Percentiles rank a stretch among this genome's conserved stretches.
These are phyloP conservation scores for Pseudogymnoascus sp. DNA, from an alignment of 2,329 filamentous ascomycete genomes.

Conservation along the genomic window DNA sequence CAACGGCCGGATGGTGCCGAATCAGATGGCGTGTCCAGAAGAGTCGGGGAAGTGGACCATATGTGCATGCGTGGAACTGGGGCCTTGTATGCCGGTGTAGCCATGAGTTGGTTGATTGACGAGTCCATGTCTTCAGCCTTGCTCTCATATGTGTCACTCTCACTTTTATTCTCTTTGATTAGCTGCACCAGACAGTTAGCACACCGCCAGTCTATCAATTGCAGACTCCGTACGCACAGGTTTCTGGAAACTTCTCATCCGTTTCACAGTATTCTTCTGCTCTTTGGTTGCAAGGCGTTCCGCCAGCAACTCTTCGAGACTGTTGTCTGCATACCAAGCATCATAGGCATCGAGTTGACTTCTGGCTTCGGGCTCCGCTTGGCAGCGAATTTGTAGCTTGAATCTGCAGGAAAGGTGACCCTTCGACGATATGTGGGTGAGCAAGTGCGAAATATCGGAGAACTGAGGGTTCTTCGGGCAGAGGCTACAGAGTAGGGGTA, in stretches of 20 bases:
- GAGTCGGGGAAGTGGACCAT: constrained; percentile 16
- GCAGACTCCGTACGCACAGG: neutral
- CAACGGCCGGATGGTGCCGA: constrained; percentile 14
- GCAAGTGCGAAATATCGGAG: constrained; percentile 82
- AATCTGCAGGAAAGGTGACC: constrained; percentile 81
- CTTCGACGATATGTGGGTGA: constrained; percentile 89
- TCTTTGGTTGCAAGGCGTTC: constrained; percentile 73
- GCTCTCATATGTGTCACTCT: neutral
- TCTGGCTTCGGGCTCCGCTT: constrained; percentile 57
- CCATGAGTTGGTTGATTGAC: neutral
- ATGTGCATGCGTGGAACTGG: constrained; percentile 27
- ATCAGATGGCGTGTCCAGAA: neutral
- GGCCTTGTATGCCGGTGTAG: constrained; percentile 21
- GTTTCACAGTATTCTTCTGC: constrained; percentile 44
- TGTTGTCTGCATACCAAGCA: constrained; percentile 65
- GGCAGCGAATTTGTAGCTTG: constrained; percentile 65
- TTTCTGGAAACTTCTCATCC: neutral
- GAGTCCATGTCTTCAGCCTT: neutral
- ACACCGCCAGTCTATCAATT: neutral
- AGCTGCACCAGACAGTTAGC: neutral
- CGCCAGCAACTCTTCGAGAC: constrained; percentile 64
- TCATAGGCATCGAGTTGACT: constrained; percentile 60
- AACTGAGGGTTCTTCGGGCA: constrained; percentile 74
- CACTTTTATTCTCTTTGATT: neutral
- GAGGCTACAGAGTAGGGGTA: constrained; percentile 71